phyloP scores from a whole-genome alignment of 208 protist species.

The Leishmania arabica region DNA sequence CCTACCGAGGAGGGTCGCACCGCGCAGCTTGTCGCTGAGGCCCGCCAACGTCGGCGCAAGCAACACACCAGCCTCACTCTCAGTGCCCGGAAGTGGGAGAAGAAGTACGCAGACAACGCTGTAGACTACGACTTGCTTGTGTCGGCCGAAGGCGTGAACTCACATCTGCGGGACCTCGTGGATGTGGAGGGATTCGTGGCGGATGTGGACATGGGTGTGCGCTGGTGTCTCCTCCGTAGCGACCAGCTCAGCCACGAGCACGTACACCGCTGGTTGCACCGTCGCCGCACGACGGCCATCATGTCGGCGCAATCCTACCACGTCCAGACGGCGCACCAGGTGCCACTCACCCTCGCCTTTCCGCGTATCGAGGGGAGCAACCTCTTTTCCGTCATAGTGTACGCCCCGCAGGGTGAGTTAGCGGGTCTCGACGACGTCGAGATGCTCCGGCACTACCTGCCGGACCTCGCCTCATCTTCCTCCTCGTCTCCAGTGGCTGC shows the following conservation, averaged over 20 bases:
- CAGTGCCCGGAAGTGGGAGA: constrained; percentile 71
- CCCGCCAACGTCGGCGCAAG: constrained; percentile 10
- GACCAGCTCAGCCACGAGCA: constrained; percentile 51
- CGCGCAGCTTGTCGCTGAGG: constrained; percentile 11
- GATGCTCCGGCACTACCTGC: constrained; percentile 42
- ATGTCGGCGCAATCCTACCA: constrained; percentile 42
- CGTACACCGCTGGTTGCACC: constrained; percentile 88
- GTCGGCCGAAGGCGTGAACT: constrained; percentile 79
- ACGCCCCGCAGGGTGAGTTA: constrained; percentile 67
- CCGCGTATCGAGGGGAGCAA: constrained; percentile 57
- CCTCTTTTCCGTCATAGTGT: constrained; percentile 85
- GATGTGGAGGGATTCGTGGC: constrained; percentile 87
- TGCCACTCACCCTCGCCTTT: constrained; percentile 74
- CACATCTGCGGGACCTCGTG: constrained; percentile 74
- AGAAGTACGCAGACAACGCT: constrained; percentile 62
- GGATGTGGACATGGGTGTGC: constrained; percentile 70
- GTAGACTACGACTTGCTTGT: constrained; percentile 89
- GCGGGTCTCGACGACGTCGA: constrained; percentile 44
- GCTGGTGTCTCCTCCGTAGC: constrained; percentile 76
- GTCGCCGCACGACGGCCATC: constrained; percentile 37
- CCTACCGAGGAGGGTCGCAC: constrained; percentile 14
- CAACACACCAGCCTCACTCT: constrained; percentile 77
- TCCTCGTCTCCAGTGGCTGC: constrained; percentile 15
- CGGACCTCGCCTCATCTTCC: constrained; percentile 28
- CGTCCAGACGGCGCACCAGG: constrained; percentile 56